Evolutionary conservation across 352 stramenopile species (phyloP), one percentile per base, ranked within the genome.

Genomic region (Blastocystis sp.): DNA sequence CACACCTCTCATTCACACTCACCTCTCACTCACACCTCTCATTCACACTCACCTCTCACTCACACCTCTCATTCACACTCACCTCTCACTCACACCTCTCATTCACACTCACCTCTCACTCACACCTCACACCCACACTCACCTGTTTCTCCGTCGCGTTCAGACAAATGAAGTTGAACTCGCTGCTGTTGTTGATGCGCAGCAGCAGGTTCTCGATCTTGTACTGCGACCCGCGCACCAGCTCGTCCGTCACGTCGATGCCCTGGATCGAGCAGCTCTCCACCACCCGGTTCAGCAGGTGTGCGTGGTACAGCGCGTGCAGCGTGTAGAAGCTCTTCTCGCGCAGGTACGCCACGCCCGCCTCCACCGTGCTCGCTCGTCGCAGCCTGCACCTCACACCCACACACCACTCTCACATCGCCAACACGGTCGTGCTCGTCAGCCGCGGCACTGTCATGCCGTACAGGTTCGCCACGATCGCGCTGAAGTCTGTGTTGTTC

Each of bases 401-500:
- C 7, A 0, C 21, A 2, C 28, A 80, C 28, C 71, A 68, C 21
- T 2, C 17, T 52, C 52, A 80, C 60, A 80, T 80, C 24, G 14
- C 4, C 17, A 80, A 57, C 28, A 80, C 10, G 19, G n/a, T n/a
- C 17, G 10, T 4, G n/a, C 68, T 80, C 11, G 28, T 24, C 17
- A 76, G 76, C n/a, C 52, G 60, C 6, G 68, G 78, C 7, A 88
- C 64, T 3, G 78, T 79, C 3, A 78, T 66, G n/a, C 28, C 21
- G 43, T 88, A 88, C 17, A 88, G 21, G 17, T 19, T 78, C 10
- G 34, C 19, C 60, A 88, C 34, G 17, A 88, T 61, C 9, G 68
- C 52, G 42, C 64, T 69, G 28, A 88, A 88, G 21, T 88, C 64
- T 11, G 61, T 88, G 59, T 88, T 88, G 48, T 79, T 79, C 28